phyloP scores from a whole-genome alignment of 352 stramenopile species.

The Phytophthora sp. region DNA sequence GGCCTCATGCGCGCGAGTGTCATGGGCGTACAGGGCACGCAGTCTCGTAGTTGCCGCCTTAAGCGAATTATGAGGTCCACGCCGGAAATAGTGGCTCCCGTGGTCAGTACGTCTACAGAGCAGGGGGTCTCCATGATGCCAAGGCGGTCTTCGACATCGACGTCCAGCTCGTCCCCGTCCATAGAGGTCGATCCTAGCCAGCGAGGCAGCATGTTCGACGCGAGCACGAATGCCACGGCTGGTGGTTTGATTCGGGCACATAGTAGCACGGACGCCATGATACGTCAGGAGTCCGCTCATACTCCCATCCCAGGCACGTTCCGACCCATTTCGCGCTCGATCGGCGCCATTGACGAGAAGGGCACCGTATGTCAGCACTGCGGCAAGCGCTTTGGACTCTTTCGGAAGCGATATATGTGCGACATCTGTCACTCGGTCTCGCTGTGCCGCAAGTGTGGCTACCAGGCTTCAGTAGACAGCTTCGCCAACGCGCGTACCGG shows the following conservation, averaged over 20 bases:
- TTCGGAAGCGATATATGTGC: constrained; percentile 59
- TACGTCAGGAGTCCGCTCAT: constrained; percentile 19
- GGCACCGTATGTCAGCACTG: constrained; percentile 50
- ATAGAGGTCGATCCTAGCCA: constrained; percentile 32
- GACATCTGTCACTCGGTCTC: constrained; percentile 61
- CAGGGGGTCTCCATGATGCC: constrained; percentile 26
- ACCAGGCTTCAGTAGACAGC: constrained; percentile 51
- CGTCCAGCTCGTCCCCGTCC: constrained; percentile 41
- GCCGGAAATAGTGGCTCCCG: constrained; percentile 22
- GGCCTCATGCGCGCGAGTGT: constrained; percentile 59
- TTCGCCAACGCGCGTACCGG: constrained; percentile 37
- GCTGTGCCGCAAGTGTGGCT: constrained; percentile 66
- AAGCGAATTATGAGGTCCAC: constrained; percentile 61
- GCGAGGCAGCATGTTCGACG: constrained; percentile 31
- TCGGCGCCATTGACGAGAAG: constrained; percentile 36
- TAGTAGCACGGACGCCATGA: constrained; percentile 24
- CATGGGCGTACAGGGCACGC: constrained; percentile 55
- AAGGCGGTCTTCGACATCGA: constrained; percentile 40
- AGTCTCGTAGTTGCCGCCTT: constrained; percentile 54
- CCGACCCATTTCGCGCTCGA: constrained; percentile 32
- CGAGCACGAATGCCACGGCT: constrained; percentile 6
- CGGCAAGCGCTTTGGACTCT: constrained; percentile 70
- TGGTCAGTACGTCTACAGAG: background rate
- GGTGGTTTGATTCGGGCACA: constrained; percentile 25
- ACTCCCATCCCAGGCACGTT: constrained; percentile 26